Evolutionary conservation across 2,329 filamentous ascomycete genomes (phyloP).

Genomic region (Apiospora phragmitis): DNA sequence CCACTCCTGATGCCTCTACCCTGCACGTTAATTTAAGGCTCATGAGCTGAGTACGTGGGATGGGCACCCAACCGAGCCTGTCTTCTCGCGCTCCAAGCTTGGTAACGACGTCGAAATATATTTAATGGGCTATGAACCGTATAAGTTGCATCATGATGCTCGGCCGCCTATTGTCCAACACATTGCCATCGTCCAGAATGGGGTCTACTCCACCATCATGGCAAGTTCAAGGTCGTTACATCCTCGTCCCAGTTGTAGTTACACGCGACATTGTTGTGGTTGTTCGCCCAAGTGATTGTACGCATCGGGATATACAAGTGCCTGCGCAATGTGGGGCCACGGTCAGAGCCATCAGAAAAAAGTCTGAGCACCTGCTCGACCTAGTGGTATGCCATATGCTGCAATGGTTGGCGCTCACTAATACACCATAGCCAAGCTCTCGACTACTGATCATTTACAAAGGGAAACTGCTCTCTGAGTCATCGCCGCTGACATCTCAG

Average conservation of each 20-base stretch:
- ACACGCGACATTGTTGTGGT: background rate
- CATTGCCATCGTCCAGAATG: background rate
- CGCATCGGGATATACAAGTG: background rate
- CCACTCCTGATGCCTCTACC: background rate
- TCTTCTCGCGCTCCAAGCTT: background rate
- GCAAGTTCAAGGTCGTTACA: background rate
- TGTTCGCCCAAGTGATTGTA: background rate
- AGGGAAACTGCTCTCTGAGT: background rate
- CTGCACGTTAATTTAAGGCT: background rate
- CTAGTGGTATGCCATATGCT: background rate
- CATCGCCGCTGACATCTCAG: background rate
- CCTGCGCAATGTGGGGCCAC: background rate
- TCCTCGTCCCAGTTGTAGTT: background rate
- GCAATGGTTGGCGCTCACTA: slow-evolving; percentile 1
- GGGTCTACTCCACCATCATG: background rate
- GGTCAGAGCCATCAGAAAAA: background rate
- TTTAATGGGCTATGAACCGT: background rate
- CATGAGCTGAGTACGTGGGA: background rate
- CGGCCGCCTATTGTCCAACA: background rate
- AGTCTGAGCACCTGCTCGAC: background rate
- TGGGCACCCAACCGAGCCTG: background rate
- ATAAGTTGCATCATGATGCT: background rate
- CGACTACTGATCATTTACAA: background rate
- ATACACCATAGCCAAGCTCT: background rate
- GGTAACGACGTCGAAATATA: background rate